Evolutionary conservation across 2,329 filamentous ascomycete genomes (phyloP).

Genomic region (Pyrenophora tritici-repentis): DNA sequence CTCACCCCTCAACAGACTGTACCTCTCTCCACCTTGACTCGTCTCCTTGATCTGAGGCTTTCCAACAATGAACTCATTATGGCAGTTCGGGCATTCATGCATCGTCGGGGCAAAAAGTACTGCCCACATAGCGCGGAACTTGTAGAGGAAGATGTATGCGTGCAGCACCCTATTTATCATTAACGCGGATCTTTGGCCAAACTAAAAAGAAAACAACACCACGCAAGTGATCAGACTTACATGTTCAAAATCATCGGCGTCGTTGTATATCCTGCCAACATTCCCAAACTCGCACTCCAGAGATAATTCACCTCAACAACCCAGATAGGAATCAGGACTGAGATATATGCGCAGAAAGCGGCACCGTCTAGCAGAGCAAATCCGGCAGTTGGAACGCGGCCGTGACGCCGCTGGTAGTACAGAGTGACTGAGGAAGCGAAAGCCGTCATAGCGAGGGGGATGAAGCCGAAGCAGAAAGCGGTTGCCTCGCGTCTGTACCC

Average conservation of each 20-base stretch:
- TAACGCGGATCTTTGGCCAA: background rate
- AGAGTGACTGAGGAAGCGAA: conserved; percentile 10
- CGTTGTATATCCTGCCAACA: conserved; percentile 23
- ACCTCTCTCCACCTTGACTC: conserved; percentile 11
- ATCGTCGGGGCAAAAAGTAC: background rate
- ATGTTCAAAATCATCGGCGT: conserved; percentile 29
- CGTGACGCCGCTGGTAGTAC: conserved; percentile 5
- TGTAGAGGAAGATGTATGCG: conserved; percentile 14
- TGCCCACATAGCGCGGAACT: conserved; percentile 1
- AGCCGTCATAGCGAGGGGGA: conserved; percentile 19
- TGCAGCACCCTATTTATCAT: conserved; percentile 17
- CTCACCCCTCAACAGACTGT: conserved; percentile 26
- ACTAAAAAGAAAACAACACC: background rate
- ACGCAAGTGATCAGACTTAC: conserved; percentile 6
- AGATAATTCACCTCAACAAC: conserved; percentile 9
- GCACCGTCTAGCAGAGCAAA: conserved; percentile 13
- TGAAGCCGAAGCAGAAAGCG: conserved; percentile 21
- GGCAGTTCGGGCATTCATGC: conserved; percentile 26
- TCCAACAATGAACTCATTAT: conserved; percentile 8
- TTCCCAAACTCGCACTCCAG: conserved; percentile 4
- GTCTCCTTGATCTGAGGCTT: background rate
- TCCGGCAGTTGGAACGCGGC: background rate
- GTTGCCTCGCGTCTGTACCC: conserved; percentile 2
- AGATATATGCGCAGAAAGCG: conserved; percentile 10
- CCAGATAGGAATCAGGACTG: conserved; percentile 21